Conservation (phyloP, 2,329 filamentous ascomycete species). For the Clonostachys byssicola region DNA sequence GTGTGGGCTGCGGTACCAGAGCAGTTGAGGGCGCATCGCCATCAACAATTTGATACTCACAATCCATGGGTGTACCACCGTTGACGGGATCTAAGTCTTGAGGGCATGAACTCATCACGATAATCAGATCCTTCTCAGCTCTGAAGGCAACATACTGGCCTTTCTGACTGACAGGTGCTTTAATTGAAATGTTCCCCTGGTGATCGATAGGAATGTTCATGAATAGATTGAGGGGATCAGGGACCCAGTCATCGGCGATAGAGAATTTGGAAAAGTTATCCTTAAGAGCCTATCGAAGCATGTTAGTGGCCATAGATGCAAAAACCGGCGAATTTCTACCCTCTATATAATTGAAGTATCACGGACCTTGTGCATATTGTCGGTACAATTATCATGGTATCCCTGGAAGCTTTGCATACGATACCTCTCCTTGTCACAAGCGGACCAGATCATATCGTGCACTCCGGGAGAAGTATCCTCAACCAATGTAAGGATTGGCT, state of each 20-base stretch:
- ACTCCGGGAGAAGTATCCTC: conserved; percentile 28
- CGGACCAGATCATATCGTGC: conserved; percentile 33
- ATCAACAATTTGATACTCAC: conserved; percentile 12
- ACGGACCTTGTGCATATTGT: conserved; percentile 23
- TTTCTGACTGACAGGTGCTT: conserved; percentile 21
- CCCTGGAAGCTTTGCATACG: conserved; percentile 24
- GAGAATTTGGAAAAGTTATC: conserved; percentile 14
- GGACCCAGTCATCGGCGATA: conserved; percentile 22
- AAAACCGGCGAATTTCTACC: too few relatives aligned
- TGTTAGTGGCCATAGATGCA: too few relatives aligned
- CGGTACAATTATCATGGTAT: conserved; percentile 32
- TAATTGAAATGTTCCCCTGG: conserved; percentile 21
- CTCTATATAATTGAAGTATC: conserved; percentile 5
- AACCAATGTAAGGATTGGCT: conserved; percentile 25
- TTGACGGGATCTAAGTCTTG: conserved; percentile 32
- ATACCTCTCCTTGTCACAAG: conserved; percentile 31
- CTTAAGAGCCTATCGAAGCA: conserved; percentile 9
- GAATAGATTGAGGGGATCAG: conserved; percentile 35
- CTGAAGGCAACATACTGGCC: conserved; percentile 25
- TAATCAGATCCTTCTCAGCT: conserved; percentile 26
- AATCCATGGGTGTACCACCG: conserved; percentile 24
- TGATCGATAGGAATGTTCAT: conserved; percentile 34
- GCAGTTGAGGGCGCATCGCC: background rate
- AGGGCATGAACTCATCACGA: conserved; percentile 35
- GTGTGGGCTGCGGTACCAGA: background rate